Evolutionary conservation across 495 filamentous ascomycete species (phyloP), one percentile per base, ranked within the genome.

Genomic region (Daldinia caldariorum): DNA sequence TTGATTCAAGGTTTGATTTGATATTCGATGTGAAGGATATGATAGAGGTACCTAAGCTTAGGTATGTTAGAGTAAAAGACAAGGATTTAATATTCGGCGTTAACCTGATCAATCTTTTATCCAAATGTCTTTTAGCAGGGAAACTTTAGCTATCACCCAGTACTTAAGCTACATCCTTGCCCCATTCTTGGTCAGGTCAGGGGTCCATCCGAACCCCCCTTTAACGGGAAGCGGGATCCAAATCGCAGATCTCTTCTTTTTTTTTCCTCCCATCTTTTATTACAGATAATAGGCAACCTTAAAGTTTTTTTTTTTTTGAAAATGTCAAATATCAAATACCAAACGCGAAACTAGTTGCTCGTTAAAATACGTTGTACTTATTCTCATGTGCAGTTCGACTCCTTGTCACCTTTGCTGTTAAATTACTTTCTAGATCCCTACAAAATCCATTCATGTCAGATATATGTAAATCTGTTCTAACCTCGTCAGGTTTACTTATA

Each of bases 161-260:
- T 7, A 66, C 59, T 60, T 63, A 63, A 63, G 32, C 10, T 35
- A 57, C 32, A 72, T 66, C 70, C 70, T 66, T 69, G 65, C 26
- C 26, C 26, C 26, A 26, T 56, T 63, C 37, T 60, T 55, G 8
- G 34, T 37, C 56, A 64, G 8, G 34, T 37, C 56, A 64, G 56
- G 69, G 61, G 51, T 37, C 13, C 45, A 7, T 20, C 13, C 53
- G 20, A 51, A 58, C 32, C 55, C 38, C 61, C 39, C 26, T 26
- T 26, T 61, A 68, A 61, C 70, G 65, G 70, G 65, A 65, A 62
- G 61, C 53, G 53, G 65, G 65, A 69, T 65, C 60, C 63, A 37
- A 72, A 69, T 72, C 70, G 65, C 65, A 72, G 70, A 72, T 72
- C 70, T 61, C 60, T 16, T 58, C 50, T 60, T 22, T 43, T 14